Evolutionary conservation across 345 rosid species (phyloP), one percentile per base, ranked within the genome.

Genomic region (Rhodomyrtus tomentosa): DNA sequence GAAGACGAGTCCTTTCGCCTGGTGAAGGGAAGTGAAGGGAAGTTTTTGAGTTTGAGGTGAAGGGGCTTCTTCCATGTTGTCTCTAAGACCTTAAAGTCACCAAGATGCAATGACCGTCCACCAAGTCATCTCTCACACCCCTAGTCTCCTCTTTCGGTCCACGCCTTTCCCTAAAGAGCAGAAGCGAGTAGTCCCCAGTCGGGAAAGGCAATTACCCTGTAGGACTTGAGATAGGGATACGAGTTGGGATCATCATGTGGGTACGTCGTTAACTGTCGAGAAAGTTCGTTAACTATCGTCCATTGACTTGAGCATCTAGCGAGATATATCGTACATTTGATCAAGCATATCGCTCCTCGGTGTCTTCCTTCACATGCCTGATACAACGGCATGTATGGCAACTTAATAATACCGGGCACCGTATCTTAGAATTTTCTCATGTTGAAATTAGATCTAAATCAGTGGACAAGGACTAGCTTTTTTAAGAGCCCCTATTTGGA

Each of bases 401-500:
- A 29, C 21, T 36, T 59, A 15, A 59, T 59, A 7, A 59, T 1
- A 29, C 5, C 1, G 10, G 6, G 73, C 73, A 29, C 18, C 0
- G 0, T 59, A 29, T 29, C 40, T 59, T 59, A 59, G 2, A 29
- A 14, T 13, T 59, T 15, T 21, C 68, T 56, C 16, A 3, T n/a
- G 27, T 13, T 0, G 1, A 27, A 55, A 55, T 55, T 55, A 55
- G 15, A 32, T 0, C 0, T 10, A 2, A 25, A 24, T 25, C n/a
- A 5, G 32, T 4, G 16, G 16, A 55, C 15, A 1, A n/a, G 9
- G 36, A 56, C 7, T 8, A 0, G 16, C 29, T 55, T 40, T 27
- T 2, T 32, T 58, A 27, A 27, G 21, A 58, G 10, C 0, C 21
- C 72, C 5, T 58, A 58, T 18, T 29, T 7, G 22, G 11, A 59